Evolutionary conservation across 2,329 filamentous ascomycete species (phyloP), one percentile per base, ranked within the genome.

Genomic region (Neospermospora avenae): DNA sequence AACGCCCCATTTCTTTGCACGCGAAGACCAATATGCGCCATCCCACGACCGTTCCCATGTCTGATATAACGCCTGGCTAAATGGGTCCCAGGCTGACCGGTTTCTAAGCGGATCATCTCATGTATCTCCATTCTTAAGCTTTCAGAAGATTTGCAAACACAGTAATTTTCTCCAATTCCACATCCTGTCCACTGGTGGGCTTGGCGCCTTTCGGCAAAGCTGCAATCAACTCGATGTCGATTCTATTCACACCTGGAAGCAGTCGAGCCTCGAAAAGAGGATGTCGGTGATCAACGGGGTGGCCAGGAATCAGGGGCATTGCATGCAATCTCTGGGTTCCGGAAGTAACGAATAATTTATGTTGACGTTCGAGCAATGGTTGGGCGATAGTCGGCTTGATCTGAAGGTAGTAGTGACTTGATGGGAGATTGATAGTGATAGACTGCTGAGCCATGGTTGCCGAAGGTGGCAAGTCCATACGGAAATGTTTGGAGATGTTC

Each of bases 161-260:
- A 1, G 85, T 91, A 59, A 92, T 81, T 68, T 88, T 88, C 77
- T 97, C 92, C 63, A 93, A 78, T 71, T 95, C 91, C 37, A 88
- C 82, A 63, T 87, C 84, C 10, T 85, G 78, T 0, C 83, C 86
- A 25, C 80, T 80, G 0, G 80, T 76, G 39, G 81, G 75, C 62
- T 81, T 84, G 69, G 73, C 69, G 31, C 80, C 83, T 68, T 79
- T 83, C 1, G 82, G 84, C 45, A 90, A 80, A 6, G 87, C 86
- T 1, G 89, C 90, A 64, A 92, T 84, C 60, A 93, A 79, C 68
- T 93, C 89, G 7, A 96, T 81, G 68, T 92, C 88, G 54, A 96
- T 82, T 48, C 87, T 82, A 67, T 95, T 96, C 54, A 91, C 81
- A 6, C 91, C 91, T 1, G 83, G 81, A 25, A 84, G 81, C 28